Evolutionary conservation across 768 basidiomycete genomes (phyloP), one percentile per base, ranked within the genome.

Genomic region (Strobilomyces confusus): DNA sequence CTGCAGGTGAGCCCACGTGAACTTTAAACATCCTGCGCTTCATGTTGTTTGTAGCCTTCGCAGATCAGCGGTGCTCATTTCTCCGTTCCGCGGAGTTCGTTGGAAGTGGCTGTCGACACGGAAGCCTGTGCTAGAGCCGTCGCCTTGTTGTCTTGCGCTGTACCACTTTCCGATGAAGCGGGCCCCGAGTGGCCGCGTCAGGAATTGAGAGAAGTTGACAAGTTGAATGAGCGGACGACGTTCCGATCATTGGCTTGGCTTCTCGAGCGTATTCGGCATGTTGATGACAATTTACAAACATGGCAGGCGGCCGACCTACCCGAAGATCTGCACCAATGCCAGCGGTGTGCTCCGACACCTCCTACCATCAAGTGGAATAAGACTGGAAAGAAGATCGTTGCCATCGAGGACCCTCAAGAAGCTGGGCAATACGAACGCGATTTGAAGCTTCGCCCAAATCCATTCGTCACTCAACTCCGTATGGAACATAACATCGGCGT

Each of bases 401-500:
- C 92, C 0, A 74, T 92, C 30, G 95, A 98, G 63, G 90, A 97
- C 62, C 80, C 89, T 17, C 75, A 83, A 12, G 83, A 95, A 64
- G 94, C 95, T 40, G 93, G 92, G 7, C 80, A 85, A 63, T 97
- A 92, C 64, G 95, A 98, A 66, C 83, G 90, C 48, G 80, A 86
- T 20, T 76, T 98, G 52, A 98, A 98, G 72, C 77, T 80, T 51
- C 84, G 95, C 19, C 95, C 95, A 0, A 82, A 76, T 43, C 86
- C 94, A 0, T 92, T 97, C 66, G 80, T 95, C 48, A 89, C 93
- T 0, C 92, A 94, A 64, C 77, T 94, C 29, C 86, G 80, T 60
- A 67, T 88, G 25, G 80, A 82, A 20, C 69, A 82, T 38, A 81
- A 81, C 19, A 67, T 75, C 5, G 94, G 92, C 0, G 77, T 76